A percentile compares a stretch with the other conserved stretches of the same genome.
phyloP scores from a whole-genome alignment of 176 grass and related monocot species.

The Rhynchospora tenuis region DNA sequence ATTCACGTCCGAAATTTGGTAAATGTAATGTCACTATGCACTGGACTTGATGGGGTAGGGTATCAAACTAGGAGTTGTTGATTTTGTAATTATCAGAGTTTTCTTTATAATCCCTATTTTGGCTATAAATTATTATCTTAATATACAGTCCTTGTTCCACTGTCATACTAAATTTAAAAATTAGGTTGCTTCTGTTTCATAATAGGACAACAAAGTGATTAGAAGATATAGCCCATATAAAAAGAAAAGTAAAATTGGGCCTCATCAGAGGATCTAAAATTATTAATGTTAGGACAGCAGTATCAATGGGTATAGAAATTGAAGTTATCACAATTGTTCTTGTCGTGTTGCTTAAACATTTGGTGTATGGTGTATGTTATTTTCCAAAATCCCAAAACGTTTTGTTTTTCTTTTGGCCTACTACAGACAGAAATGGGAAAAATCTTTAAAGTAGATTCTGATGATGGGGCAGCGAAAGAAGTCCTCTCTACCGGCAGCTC shows the following conservation, averaged over 20 bases:
- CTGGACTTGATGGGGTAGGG: neutral
- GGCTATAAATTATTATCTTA: too few relatives aligned
- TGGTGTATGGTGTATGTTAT: neutral
- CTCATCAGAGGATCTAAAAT: neutral
- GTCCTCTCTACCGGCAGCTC: neutral
- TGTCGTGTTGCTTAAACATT: neutral
- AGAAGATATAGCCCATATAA: neutral
- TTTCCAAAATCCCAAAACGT: neutral
- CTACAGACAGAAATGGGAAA: slow-evolving; percentile 27
- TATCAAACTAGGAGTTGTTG: neutral
- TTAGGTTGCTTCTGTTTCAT: neutral
- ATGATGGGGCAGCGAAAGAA: slow-evolving; percentile 27
- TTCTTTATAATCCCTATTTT: neutral
- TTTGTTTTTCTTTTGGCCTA: neutral
- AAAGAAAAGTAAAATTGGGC: neutral
- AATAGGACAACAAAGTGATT: neutral
- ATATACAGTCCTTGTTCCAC: too few relatives aligned
- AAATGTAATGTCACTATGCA: neutral
- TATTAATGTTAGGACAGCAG: neutral
- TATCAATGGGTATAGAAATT: neutral
- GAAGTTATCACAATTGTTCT: neutral
- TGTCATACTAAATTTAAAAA: too few relatives aligned
- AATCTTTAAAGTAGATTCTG: slow-evolving; percentile 53
- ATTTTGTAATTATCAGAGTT: neutral
- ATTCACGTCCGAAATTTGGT: too few relatives aligned